A percentile compares a stretch with the other conserved stretches of the same genome.
These are phyloP conservation scores for Kappamyces sp. DNA, from an alignment of 192 early-diverging fungal genomes.

Conservation along the genomic window DNA sequence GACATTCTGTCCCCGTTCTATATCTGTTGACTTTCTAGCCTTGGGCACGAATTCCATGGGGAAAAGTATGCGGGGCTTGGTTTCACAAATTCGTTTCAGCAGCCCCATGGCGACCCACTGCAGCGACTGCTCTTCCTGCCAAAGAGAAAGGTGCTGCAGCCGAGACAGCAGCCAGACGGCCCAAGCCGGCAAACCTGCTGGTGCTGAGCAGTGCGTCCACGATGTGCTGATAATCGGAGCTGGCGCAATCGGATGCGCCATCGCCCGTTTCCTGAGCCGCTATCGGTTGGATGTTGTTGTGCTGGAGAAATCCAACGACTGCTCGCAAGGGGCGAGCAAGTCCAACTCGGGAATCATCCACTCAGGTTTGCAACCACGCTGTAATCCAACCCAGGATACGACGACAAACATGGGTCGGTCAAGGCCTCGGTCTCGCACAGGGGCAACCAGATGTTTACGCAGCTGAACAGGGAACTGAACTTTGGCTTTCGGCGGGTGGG, in stretches of 20 bases:
- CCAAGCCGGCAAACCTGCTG: too few species aligned
- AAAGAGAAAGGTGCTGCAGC: too few species aligned
- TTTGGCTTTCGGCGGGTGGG: conserved; percentile 43
- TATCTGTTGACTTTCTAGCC: too few species aligned
- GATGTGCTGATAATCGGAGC: conserved; percentile 40
- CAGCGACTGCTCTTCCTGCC: too few species aligned
- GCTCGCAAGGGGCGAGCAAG: conserved; percentile 37
- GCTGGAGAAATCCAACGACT: conserved; percentile 36
- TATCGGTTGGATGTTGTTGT: conserved; percentile 25
- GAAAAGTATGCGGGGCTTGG: too few species aligned
- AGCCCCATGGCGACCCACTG: too few species aligned
- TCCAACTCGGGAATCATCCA: conserved; percentile 39
- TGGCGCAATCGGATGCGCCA: conserved; percentile 39
- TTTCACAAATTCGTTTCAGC: too few species aligned
- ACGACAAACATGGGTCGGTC: conserved; percentile 37
- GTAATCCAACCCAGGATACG: conserved; percentile 25
- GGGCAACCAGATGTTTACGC: conserved; percentile 34
- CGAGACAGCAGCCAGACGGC: too few species aligned
- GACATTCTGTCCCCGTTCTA: too few species aligned
- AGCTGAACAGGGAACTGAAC: conserved; percentile 32
- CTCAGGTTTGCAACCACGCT: background rate
- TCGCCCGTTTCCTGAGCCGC: conserved; percentile 33
- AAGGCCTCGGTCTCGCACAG: conserved; percentile 26
- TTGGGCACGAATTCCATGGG: too few species aligned
- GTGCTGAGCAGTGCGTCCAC: background rate